Evolutionary conservation across 257 asterid genomes (phyloP), one percentile per base, ranked within the genome.

Genomic region (Capsicum baccatum): DNA sequence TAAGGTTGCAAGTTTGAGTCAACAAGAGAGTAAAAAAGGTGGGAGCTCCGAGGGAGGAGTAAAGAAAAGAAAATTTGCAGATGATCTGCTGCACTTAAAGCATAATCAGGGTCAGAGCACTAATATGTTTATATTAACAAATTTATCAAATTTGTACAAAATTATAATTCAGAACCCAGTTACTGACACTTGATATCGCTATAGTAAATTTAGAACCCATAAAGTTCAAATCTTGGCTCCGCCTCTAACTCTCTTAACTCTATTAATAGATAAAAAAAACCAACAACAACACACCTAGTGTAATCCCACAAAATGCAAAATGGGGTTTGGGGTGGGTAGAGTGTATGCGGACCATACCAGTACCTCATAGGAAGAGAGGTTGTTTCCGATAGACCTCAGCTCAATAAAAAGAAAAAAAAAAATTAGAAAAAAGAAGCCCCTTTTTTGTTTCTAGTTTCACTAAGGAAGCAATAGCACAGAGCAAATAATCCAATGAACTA

Each of bases 401-500:
- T 26, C 33, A 26, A 26, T 26, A 26, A 26, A 26, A 35, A 68
- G 2, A 68, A 68, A 5, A 14, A 11, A 11, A 10, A 52, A 39
- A 52, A 68, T 12, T 50, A 35, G 52, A 6, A 11, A 67, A 67
- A 35, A 14, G 0, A 14, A 37, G 1, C 76, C 9, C 50, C n/a
- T 15, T 35, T 14, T 14, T 67, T 17, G 50, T 9, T 67, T 3
- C 21, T 67, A 37, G 0, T 67, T 14, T 67, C 78, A 68, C 13
- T 39, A 68, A 37, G 78, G n/a, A 66, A 13, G 73, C 73, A 66
- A 33, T 13, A 66, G 0, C 73, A 66, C 79, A 70, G 79, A 44
- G 57, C 37, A 42, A 71, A 17, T 10, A 71, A 71, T 71, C 44
- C 80, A 74, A 74, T 74, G 19, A 74, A 39, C 59, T 12, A 73